phyloP scores from a whole-genome alignment of 768 basidiomycete genomes.

The Cyathus striatus region DNA sequence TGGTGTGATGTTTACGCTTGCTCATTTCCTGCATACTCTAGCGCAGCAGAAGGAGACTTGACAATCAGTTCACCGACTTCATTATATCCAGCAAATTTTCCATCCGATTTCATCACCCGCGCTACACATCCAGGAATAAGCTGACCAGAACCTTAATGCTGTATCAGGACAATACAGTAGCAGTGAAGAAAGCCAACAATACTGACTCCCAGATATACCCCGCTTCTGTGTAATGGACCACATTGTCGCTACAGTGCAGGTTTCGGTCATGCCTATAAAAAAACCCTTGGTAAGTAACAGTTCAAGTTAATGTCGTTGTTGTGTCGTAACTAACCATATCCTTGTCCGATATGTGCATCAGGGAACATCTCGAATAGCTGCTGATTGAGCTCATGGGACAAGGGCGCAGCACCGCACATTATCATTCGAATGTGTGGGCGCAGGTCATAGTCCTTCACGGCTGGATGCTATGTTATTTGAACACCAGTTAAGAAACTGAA shows the following conservation, averaged over 20 bases:
- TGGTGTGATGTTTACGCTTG: slow-evolving; percentile 47
- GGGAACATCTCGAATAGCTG: slow-evolving; percentile 47
- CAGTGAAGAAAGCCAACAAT: not conserved
- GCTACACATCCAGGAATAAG: slow-evolving; percentile 51
- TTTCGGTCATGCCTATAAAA: slow-evolving; percentile 60
- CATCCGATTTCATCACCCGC: slow-evolving; percentile 53
- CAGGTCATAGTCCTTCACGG: slow-evolving; percentile 44
- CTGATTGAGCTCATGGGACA: slow-evolving; percentile 47
- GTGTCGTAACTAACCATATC: slow-evolving; percentile 51
- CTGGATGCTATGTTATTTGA: slow-evolving; percentile 37
- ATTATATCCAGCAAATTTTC: slow-evolving; percentile 44
- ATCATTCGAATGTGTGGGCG: slow-evolving; percentile 35
- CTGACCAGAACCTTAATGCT: slow-evolving; percentile 41
- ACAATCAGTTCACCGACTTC: slow-evolving; percentile 61
- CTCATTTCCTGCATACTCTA: slow-evolving; percentile 54
- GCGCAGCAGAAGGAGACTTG: slow-evolving; percentile 46
- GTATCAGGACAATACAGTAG: not conserved
- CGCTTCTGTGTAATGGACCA: slow-evolving; percentile 41
- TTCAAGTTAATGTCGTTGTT: too few species aligned
- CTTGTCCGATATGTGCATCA: slow-evolving; percentile 50
- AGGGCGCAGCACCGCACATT: slow-evolving; percentile 56
- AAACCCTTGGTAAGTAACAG: not conserved
- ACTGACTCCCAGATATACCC: slow-evolving; percentile 47
- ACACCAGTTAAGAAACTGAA: not conserved
- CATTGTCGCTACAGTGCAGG: slow-evolving; percentile 46